These are phyloP conservation scores for Apostasia ramifera DNA, from an alignment of 106 monocot species.

Conservation along the genomic window DNA sequence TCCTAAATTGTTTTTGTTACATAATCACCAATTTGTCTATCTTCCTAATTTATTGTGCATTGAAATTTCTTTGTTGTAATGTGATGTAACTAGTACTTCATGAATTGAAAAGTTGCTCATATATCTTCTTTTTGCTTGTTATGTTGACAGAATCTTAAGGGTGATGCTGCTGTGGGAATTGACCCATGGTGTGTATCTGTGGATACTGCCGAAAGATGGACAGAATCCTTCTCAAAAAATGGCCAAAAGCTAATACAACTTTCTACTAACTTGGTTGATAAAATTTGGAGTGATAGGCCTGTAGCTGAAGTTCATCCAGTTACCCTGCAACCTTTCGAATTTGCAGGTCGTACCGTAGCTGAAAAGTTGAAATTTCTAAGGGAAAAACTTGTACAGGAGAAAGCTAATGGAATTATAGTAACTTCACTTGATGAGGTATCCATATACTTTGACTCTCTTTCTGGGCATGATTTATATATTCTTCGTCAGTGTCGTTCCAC, in stretches of 20 bases:
- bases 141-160: slow-evolving; percentile 60
- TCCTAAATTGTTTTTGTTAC: no score
- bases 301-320: slow-evolving; percentile 45
- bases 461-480: background rate
- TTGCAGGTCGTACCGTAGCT: slow-evolving; percentile 63
- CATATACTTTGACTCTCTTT: background rate
- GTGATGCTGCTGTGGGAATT: slow-evolving; percentile 64
- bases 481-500: background rate
- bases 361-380: slow-evolving; percentile 79
- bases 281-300: slow-evolving; percentile 86
- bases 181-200: slow-evolving; percentile 98
- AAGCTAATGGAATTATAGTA: slow-evolving; percentile 57
- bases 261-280: slow-evolving; percentile 72
- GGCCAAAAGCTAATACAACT: slow-evolving; percentile 72
- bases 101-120: slow-evolving; percentile 1
- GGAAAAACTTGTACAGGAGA: slow-evolving; percentile 58
- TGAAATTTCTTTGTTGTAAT: background rate
- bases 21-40: no score
- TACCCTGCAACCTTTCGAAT: slow-evolving; percentile 63
- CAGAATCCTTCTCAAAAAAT: slow-evolving; percentile 59
- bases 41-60: background rate
- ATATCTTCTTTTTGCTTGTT: slow-evolving; percentile 5
- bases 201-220: slow-evolving; percentile 78
- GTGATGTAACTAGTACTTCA: background rate
- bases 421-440: slow-evolving; percentile 93